These are phyloP conservation scores for Verticillium klebahnii DNA, from an alignment of 2,329 filamentous ascomycete species.

Conservation along the genomic window DNA sequence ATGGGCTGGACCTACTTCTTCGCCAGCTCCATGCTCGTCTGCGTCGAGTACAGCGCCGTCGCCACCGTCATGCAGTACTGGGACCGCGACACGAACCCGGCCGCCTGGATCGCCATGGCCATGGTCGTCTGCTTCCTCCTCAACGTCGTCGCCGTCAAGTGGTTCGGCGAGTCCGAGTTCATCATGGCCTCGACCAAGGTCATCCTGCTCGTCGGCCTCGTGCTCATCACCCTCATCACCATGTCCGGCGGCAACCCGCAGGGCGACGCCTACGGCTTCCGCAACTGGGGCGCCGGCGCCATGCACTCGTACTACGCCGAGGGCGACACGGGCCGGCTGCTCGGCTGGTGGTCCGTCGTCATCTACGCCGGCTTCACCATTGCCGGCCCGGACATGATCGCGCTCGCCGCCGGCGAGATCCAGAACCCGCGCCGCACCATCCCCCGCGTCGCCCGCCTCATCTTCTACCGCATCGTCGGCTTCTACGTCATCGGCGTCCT, in stretches of 20 bases:
- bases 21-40: conserved; percentile 39
- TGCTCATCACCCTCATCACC: conserved; percentile 60
- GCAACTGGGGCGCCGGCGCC: conserved; percentile 41
- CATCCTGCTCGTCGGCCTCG: conserved; percentile 46
- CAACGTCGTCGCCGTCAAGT: conserved; percentile 42
- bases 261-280: conserved; percentile 57
- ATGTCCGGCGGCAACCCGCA: conserved; percentile 65
- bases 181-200: conserved; percentile 55
- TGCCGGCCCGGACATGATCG: conserved; percentile 63
- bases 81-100: conserved; percentile 35
- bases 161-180: conserved; percentile 39
- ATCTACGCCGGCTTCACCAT: conserved; percentile 67
- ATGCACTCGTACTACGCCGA: conserved; percentile 27
- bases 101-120: conserved; percentile 44
- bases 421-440: conserved; percentile 61
- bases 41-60: conserved; percentile 38
- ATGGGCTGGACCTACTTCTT: conserved; percentile 44
- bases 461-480: conserved; percentile 66
- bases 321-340: conserved; percentile 55
- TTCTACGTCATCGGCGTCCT: conserved; percentile 69
- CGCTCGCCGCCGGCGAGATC: conserved; percentile 51
- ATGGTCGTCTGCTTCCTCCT: conserved; percentile 39
- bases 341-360: conserved; percentile 51
- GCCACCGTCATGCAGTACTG: conserved; percentile 41
- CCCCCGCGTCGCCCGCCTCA: conserved; percentile 65